A percentile compares a stretch with the other conserved stretches of the same genome.
These are phyloP conservation scores for Zygosaccharomyces sapae DNA, from an alignment of 1,139 yeast species.

Conservation along the genomic window DNA sequence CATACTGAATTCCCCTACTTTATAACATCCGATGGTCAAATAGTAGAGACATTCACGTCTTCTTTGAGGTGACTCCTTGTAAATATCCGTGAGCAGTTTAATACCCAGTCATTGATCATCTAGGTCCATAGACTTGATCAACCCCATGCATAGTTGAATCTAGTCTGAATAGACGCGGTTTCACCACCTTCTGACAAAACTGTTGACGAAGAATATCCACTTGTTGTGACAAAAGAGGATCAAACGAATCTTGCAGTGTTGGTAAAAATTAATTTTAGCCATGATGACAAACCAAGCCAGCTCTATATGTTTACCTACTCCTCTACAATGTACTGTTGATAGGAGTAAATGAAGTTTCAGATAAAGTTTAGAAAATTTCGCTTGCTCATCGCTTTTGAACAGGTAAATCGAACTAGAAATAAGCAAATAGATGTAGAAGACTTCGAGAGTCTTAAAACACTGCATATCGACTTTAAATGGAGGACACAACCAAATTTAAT, in stretches of 20 bases:
- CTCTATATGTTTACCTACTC: no score
- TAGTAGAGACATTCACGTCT: conserved; percentile 89
- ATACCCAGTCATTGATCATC: conserved; percentile 77
- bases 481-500: conserved; percentile 54
- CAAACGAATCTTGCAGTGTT: conserved; percentile 35
- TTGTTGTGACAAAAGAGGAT: conserved; percentile 72
- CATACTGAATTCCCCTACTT: conserved; percentile 85
- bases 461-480: conserved; percentile 32
- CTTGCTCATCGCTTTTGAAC: conserved; percentile 4
- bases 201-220: conserved; percentile 71
- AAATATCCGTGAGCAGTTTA: conserved; percentile 66
- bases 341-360: not conserved
- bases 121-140: conserved; percentile 62
- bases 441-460: not conserved
- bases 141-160: conserved; percentile 94
- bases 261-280: conserved; percentile 33
- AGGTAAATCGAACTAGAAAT: not conserved
- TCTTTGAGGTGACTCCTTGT: conserved; percentile 73
- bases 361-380: conserved; percentile 2
- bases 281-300: conserved; percentile 7
- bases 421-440: not conserved
- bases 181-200: conserved; percentile 71
- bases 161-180: conserved; percentile 71
- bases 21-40: conserved; percentile 80
- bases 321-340: not conserved